Base-by-base conservation (phyloP, 2,329 filamentous ascomycete species). In the Beauveria rudraprayagi region DNA sequence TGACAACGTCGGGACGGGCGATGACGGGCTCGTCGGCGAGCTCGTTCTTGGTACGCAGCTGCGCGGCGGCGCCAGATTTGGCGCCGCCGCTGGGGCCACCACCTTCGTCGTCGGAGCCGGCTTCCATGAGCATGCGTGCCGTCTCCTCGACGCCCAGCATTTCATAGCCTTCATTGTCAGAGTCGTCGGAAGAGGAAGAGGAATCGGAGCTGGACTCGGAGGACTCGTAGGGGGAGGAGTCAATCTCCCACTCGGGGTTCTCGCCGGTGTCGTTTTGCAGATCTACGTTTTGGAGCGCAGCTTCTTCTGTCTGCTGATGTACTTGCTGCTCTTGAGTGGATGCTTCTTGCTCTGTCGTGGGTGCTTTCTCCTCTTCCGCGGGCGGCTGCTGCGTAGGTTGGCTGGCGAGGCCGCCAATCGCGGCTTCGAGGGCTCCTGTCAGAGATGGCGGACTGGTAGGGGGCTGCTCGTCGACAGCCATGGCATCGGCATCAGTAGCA, bases 21-120 rank as follows among this genome's bases (percentile, higher is more conserved):
- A 87, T 86, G 5, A 87, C 41, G 17, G 81, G 73, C 57, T 86
- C 83, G 61, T 90, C 86, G 0, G 76, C 70, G 17, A 83, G 63
- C 72, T 99, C 94, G 72, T 97, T 96, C 70, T 91, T 88, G 1
- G 92, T 96, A 62, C 89, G 85, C 50, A 95, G 75, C 50, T 83
- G 82, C 1, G 75, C 68, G 10, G 70, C 66, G 40, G 69, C 71
- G 41, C 75, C 68, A 9, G 75, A 71, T 56, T 75, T 74, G 48
- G 75, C 77, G 41, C 76, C 77, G 41, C 67, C 70, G 60, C 76
- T 77, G 14, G 75, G 73, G 26, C 77, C 77, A 17, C 84, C 82
- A 14, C 82, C 84, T 66, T 92, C 91, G 58, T 92, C 89, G 60
- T 94, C 92, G 1, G 89, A 92, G 2, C 86, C 90, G 48, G 84